Base-by-base conservation (phyloP, 345 rosid genomes). In the Hibiscus trionum region DNA sequence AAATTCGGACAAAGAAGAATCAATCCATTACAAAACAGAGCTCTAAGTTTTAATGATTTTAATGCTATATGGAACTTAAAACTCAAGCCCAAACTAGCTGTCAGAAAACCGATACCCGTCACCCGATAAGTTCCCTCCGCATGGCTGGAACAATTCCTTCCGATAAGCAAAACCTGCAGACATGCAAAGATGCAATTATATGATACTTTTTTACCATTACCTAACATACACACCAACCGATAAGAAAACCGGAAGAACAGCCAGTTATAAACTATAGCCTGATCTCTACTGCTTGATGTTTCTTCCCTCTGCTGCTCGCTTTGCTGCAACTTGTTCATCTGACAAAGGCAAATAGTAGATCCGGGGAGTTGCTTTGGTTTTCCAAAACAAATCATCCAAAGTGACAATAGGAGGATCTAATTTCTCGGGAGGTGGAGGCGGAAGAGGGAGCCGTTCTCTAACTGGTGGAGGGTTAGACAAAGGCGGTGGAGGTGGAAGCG, bases 341-440 rank as follows among this genome's bases (percentile, higher is more conserved):
- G 98, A 87, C 75, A 96, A 77, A 47, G 98, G 99, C 73, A 96
- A 76, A 81, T 91, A 96, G 79, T 96, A 96, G 77, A 96, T 93
- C 78, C 97, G 85, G 11, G 98, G 99, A 58, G 90, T 83, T 73
- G 96, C 91, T 72, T 86, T 91, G 61, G 97, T 96, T 84, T 96
- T 96, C 79, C 87, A 82, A 72, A 96, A 96, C 72, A 96, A 91
- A 78, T 93, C 98, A 76, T 96, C 98, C 14, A 93, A 83, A 26
- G 99, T 96, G 58, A 96, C 88, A 39, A 96, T 87, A 35, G 99
- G 95, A n/a, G 91, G 86, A 61, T 92, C 99, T 10, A 75, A 81
- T 76, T 87, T 86, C 83, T 88, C 91, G 2, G 82, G 89, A 44
- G 93, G 91, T 0, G 93, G 91, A 1, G 88, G 92, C 5, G 84